These are phyloP conservation scores for Leccinum boreale DNA, from an alignment of 768 basidiomycete genomes.

Conservation along the genomic window DNA sequence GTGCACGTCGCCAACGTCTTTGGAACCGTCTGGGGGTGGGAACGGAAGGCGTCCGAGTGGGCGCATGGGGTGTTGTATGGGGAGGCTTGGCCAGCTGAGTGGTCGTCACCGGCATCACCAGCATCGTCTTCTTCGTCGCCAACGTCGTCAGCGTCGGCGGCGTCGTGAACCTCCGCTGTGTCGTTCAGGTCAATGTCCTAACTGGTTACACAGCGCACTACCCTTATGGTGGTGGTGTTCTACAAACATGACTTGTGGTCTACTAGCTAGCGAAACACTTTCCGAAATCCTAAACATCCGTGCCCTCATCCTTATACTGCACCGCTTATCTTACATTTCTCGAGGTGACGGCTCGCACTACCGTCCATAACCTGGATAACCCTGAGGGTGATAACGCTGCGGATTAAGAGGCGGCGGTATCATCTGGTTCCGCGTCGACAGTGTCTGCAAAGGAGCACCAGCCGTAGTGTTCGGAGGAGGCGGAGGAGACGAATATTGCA, in stretches of 20 bases:
- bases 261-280: not conserved
- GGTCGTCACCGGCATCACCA: not conserved
- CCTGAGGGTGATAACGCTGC: conserved; percentile 26
- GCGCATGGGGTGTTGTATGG: conserved; percentile 46
- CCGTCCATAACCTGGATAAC: conserved; percentile 32
- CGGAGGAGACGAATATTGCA: conserved; percentile 23
- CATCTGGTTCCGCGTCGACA: conserved; percentile 25
- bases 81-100: not conserved
- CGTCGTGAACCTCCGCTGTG: not conserved
- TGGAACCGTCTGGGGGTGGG: conserved; percentile 42
- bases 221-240: not conserved
- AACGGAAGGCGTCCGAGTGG: conserved; percentile 45
- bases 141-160: not conserved
- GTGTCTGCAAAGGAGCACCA: conserved; percentile 7
- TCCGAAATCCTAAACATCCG: not conserved
- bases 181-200: not conserved
- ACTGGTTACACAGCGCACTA: not conserved
- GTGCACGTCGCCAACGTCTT: conserved; percentile 40
- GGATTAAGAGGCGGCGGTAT: conserved; percentile 33
- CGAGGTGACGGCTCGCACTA: conserved; percentile 4
- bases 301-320: not conserved
- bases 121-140: not conserved
- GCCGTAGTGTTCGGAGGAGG: conserved; percentile 7
- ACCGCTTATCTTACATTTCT: not conserved
- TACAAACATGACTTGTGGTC: not conserved